A percentile compares a stretch with the other conserved stretches of the same genome.
These are phyloP conservation scores for Papiliotrema fonsecae DNA, from an alignment of 1,284 basidiomycete species.

Conservation along the genomic window DNA sequence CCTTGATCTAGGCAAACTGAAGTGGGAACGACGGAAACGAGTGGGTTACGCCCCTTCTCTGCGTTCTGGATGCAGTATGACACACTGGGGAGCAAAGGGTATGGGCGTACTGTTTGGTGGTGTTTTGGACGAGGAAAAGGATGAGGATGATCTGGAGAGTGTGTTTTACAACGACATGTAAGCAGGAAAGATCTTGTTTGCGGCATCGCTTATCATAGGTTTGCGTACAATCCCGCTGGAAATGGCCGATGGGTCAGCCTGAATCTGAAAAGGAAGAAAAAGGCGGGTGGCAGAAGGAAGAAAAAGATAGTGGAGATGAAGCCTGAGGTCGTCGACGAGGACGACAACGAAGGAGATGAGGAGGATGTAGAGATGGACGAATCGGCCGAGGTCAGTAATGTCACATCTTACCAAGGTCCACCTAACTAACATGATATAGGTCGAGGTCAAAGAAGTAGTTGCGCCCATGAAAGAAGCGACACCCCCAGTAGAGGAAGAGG, in stretches of 20 bases:
- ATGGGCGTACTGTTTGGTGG: slow-evolving; percentile 86
- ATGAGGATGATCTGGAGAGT: slow-evolving; percentile 79
- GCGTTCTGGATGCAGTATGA: slow-evolving; percentile 53
- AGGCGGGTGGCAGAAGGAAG: slow-evolving; percentile 50
- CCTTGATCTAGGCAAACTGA: slow-evolving; percentile 56
- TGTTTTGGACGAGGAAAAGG: slow-evolving; percentile 81
- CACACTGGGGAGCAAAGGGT: slow-evolving; percentile 50
- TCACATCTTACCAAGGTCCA: too few species aligned
- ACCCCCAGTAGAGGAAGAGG: slow-evolving; percentile 37
- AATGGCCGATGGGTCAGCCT: slow-evolving; percentile 78
- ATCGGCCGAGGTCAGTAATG: too few species aligned
- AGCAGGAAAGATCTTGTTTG: slow-evolving; percentile 24
- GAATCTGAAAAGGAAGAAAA: slow-evolving; percentile 57
- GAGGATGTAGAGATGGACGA: slow-evolving; percentile 19
- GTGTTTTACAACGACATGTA: slow-evolving; percentile 80
- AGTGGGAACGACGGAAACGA: slow-evolving; percentile 82
- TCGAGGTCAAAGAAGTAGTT: slow-evolving; percentile 25
- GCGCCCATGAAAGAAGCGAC: slow-evolving; percentile 16
- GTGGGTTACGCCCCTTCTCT: slow-evolving; percentile 67
- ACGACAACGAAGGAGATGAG: slow-evolving; percentile 38
- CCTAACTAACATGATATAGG: too few species aligned
- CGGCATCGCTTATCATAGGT: slow-evolving; percentile 50
- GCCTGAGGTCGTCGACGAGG: slow-evolving; percentile 27
- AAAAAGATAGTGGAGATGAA: slow-evolving; percentile 17
- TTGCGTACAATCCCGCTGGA: slow-evolving; percentile 71